These are phyloP conservation scores for Carallia brachiata DNA, from an alignment of 345 rosid genomes.

Conservation along the genomic window DNA sequence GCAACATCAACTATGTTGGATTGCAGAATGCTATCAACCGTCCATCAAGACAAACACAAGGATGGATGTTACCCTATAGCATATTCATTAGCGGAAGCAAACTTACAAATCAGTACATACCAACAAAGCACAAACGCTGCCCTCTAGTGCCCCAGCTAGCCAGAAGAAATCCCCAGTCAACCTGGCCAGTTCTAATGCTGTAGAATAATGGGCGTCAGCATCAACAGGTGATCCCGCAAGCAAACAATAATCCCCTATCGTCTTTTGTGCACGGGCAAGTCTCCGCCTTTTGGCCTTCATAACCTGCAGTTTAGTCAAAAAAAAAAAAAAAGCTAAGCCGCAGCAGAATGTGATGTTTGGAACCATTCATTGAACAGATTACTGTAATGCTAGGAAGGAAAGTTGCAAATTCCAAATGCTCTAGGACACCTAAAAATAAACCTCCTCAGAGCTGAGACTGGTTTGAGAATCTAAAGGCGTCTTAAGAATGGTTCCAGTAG, in stretches of 20 bases:
- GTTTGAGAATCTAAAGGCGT: slow-evolving; percentile 99
- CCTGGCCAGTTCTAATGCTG: slow-evolving; percentile 88
- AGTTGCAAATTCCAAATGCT: slow-evolving; percentile 39
- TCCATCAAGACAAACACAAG: no score
- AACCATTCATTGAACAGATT: not conserved
- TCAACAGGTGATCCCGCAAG: slow-evolving; percentile 99
- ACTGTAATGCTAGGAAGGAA: slow-evolving; percentile 4
- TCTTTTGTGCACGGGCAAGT: slow-evolving; percentile 92
- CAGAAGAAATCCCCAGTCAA: slow-evolving; percentile 89
- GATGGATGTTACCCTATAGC: no score
- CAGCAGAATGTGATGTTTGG: slow-evolving; percentile 7
- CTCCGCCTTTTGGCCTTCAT: slow-evolving; percentile 96
- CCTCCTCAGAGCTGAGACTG: slow-evolving; percentile 99
- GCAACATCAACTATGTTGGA: no score
- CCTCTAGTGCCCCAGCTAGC: slow-evolving; percentile 98
- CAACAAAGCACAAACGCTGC: slow-evolving; percentile 91
- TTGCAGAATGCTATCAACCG: not conserved
- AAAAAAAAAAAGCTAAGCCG: slow-evolving; percentile 27
- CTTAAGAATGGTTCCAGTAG: slow-evolving; percentile 90
- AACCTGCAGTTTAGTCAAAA: slow-evolving; percentile 48
- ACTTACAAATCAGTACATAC: slow-evolving; percentile 30
- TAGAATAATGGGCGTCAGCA: slow-evolving; percentile 94
- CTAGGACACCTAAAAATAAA: slow-evolving; percentile 90
- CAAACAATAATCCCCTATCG: slow-evolving; percentile 97
- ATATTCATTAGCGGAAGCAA: no score